These are phyloP conservation scores for Syncephalastrum contaminatum DNA, from an alignment of 371 early-diverging fungal species.

Conservation along the genomic window DNA sequence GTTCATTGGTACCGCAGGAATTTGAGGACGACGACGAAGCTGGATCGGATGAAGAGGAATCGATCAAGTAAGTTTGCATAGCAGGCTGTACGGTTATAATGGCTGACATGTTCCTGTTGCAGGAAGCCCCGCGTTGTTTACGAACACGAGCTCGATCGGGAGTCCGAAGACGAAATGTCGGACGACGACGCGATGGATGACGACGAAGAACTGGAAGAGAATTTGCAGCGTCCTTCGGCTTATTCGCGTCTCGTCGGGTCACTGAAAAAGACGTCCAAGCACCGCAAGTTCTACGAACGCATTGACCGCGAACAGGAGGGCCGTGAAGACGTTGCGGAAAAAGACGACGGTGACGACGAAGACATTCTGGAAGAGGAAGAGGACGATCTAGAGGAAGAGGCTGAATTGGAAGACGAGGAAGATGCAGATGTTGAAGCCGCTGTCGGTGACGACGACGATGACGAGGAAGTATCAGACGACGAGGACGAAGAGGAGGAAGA, in stretches of 20 bases:
- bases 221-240: conserved; percentile 50
- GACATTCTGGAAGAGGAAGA: conserved; percentile 11
- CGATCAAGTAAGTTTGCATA: conserved; percentile 15
- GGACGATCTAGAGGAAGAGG: conserved; percentile 10
- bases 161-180: conserved; percentile 36
- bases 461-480: conserved; percentile 10
- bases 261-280: conserved; percentile 46
- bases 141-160: conserved; percentile 53
- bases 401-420: conserved; percentile 19
- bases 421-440: conserved; percentile 19
- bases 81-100: no score
- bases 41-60: conserved; percentile 3
- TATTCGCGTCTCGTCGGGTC: conserved; percentile 44
- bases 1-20: conserved; percentile 59
- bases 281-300: conserved; percentile 42
- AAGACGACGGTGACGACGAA: conserved; percentile 13
- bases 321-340: conserved; percentile 22
- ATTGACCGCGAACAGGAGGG: conserved; percentile 47
- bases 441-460: conserved; percentile 28
- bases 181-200: conserved; percentile 30
- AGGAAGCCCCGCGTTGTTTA: conserved; percentile 43
- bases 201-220: conserved; percentile 30
- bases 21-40: conserved; percentile 47
- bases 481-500: conserved; percentile 18
- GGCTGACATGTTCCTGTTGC: background rate